Evolutionary conservation across 176 grass and related monocot genomes (phyloP), one percentile per base, ranked within the genome.

Genomic region (Saccharum officinarum): DNA sequence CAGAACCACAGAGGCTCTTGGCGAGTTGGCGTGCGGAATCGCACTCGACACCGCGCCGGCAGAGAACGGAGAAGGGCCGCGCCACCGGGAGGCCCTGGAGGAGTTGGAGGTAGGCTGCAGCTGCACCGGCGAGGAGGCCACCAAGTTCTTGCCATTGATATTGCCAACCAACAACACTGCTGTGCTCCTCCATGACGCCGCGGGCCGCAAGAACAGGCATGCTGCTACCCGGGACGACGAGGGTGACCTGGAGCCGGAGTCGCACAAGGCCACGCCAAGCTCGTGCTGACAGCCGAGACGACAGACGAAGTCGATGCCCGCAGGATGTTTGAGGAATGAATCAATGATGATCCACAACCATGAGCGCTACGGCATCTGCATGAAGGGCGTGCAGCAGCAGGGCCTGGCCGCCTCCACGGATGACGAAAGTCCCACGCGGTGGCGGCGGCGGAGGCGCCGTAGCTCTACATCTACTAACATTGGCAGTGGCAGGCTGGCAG

Each of bases 251-350:
- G 82, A 86, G 61, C 11, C 42, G n/a, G n/a, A n/a, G n/a, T n/a
- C n/a, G 4, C 63, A 83, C 30, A 84, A 83, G 67, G 72, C 65
- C 42, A 76, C n/a, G n/a, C 57, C 67, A 94, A 94, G n/a, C 8
- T 91, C 55, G 61, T 76, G 23, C 25, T 23, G 62, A 52, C 60
- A 30, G 84, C 77, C 4, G 25, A 7, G 28, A 7, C 22, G 8
- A 10, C 41, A 8, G 20, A 85, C 47, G 88, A 82, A 15, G 75
- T 76, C 40, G 70, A 42, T 0, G 76, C 86, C 7, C 76, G 87
- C 38, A 41, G 84, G 80, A 71, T 92, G 89, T 80, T 94, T 4
- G 81, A 92, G 33, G 71, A 90, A 15, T n/a, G n/a, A n/a, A n/a
- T n/a, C n/a, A n/a, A 70, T 92, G 67, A 82, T 94, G 70, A 74